phyloP scores from a whole-genome alignment of 1,139 yeast genomes.

The Suhomyces wounanorum region DNA sequence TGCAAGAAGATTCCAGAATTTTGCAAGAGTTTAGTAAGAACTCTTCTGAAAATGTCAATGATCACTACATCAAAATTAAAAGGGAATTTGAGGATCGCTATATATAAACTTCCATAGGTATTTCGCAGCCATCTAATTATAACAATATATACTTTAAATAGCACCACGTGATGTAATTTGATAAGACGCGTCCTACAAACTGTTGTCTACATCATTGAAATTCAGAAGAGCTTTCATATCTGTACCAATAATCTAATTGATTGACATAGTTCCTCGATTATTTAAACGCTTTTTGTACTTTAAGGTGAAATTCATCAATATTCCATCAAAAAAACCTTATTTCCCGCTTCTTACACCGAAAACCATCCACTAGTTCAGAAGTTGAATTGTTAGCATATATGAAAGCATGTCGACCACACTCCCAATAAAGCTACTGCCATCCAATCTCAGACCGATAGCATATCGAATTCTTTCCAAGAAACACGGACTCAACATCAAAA shows the following conservation, averaged over 20 bases:
- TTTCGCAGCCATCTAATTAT: neutral
- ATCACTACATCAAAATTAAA: conserved; percentile 13
- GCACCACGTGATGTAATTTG: neutral
- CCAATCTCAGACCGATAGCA: conserved; percentile 87
- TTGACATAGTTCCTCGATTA: too few species aligned
- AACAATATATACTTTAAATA: neutral
- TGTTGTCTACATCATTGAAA: neutral
- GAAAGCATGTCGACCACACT: conserved; percentile 2
- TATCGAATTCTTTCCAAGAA: conserved; percentile 87
- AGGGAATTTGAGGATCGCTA: conserved; percentile 16
- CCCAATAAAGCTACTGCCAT: conserved; percentile 76
- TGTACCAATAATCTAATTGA: too few species aligned
- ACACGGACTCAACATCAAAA: conserved; percentile 86
- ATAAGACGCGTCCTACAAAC: neutral
- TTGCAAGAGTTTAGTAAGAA: conserved; percentile 5
- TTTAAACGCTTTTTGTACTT: too few species aligned
- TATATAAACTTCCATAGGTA: conserved; percentile 5
- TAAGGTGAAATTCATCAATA: too few species aligned
- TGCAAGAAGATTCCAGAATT: conserved; percentile 16
- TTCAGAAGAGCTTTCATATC: neutral
- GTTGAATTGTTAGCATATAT: neutral
- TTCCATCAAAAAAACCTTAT: neutral
- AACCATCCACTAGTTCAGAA: neutral
- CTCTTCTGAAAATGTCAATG: conserved; percentile 3
- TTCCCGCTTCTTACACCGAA: neutral